A percentile compares a stretch with the other conserved stretches of the same genome.
Conservation (phyloP, 129 eudicot species). For the Flaveria bidentis region DNA sequence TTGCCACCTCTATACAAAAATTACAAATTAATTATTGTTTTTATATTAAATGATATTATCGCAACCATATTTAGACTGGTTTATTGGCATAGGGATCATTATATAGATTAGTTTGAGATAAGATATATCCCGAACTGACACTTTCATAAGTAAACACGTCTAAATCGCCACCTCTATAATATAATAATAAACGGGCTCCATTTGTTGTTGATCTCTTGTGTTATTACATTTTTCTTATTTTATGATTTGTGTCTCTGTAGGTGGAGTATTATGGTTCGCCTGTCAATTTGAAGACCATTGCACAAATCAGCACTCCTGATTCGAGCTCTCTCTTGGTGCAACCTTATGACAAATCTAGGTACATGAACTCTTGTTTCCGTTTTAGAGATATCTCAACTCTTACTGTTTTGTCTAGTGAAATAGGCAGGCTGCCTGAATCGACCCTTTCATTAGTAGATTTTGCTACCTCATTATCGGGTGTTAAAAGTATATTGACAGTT, state of each 20-base stretch:
- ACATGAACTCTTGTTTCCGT: neutral
- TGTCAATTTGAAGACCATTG: conserved; percentile 77
- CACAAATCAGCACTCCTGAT: conserved; percentile 97
- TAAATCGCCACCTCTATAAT: neutral
- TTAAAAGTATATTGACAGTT: neutral
- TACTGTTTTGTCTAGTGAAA: neutral
- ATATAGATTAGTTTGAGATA: neutral
- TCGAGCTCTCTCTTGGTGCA: conserved; percentile 78
- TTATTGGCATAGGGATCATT: neutral
- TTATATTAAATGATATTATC: neutral
- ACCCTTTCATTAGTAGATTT: neutral
- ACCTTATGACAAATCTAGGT: conserved; percentile 99
- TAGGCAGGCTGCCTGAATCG: neutral
- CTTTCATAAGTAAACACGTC: neutral
- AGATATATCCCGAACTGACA: neutral
- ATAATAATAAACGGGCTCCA: neutral
- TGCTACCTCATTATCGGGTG: neutral
- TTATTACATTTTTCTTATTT: neutral
- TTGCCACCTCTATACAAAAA: neutral
- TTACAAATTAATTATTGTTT: neutral
- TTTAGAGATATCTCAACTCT: neutral
- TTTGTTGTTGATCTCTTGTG: neutral
- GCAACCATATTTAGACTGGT: neutral
- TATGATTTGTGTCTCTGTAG: conserved; percentile 32
- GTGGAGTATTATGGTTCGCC: conserved; percentile 97